A percentile compares a stretch with the other conserved stretches of the same genome.
Conservation (phyloP, 495 filamentous ascomycete genomes). For the Penicilliopsis zonata region DNA sequence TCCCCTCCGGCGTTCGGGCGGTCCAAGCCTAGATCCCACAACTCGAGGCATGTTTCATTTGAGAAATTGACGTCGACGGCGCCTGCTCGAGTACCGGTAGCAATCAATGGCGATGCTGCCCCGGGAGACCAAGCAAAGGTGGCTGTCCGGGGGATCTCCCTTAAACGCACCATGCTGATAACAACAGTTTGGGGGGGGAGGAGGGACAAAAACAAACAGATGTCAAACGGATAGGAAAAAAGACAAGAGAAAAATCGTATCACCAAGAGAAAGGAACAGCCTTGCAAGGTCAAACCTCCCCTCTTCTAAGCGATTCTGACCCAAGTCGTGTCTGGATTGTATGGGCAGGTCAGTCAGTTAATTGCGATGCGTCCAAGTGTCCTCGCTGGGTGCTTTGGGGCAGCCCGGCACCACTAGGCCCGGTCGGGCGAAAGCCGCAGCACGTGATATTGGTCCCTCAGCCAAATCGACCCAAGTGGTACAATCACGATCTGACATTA, state of each 20-base stretch:
- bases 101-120: constrained; percentile 61
- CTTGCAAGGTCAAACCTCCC: constrained; percentile 10
- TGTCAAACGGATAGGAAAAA: neutral
- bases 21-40: constrained; percentile 86
- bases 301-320: constrained; percentile 15
- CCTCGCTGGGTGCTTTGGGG: constrained; percentile 32
- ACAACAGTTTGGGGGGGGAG: constrained; percentile 13
- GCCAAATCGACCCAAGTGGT: no score
- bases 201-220: neutral
- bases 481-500: no score
- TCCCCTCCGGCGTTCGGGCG: constrained; percentile 62
- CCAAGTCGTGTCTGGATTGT: constrained; percentile 9
- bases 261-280: constrained; percentile 4
- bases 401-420: constrained; percentile 25
- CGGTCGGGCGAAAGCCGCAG: no score
- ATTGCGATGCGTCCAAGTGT: constrained; percentile 27
- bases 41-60: constrained; percentile 88
- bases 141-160: constrained; percentile 91
- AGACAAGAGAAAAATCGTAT: constrained; percentile 8
- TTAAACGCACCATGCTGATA: constrained; percentile 76
- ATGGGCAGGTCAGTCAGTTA: neutral
- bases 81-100: constrained; percentile 90
- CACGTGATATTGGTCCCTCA: no score
- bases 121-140: constrained; percentile 94
- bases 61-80: constrained; percentile 97